These are phyloP conservation scores for Dendrobium nobile DNA, from an alignment of 106 monocot genomes.

Conservation along the genomic window DNA sequence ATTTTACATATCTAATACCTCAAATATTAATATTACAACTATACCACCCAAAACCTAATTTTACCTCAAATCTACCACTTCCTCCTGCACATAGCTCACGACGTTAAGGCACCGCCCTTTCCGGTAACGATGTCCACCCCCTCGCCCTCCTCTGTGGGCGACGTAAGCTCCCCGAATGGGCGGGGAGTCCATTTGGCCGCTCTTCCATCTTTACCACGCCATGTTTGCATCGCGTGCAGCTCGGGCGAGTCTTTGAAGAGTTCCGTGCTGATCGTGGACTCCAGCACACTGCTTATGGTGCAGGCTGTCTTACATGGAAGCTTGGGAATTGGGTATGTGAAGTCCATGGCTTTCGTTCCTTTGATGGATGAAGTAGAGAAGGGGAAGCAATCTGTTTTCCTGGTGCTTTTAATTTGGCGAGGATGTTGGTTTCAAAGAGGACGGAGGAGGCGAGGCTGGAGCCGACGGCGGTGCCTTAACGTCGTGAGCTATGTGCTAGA, in stretches of 20 bases:
- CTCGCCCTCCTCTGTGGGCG: constrained; percentile 36
- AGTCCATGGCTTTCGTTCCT: constrained; percentile 29
- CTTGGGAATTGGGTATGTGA: constrained; percentile 28
- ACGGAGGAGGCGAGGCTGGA: no score
- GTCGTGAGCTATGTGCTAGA: no score
- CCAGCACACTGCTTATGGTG: constrained; percentile 37
- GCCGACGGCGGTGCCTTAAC: no score
- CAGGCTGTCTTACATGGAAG: constrained; percentile 42
- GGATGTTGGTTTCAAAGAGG: no score
- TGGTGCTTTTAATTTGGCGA: constrained; percentile 31
- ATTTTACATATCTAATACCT: no score
- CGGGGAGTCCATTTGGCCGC: constrained; percentile 30
- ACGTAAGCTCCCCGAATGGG: constrained; percentile 58
- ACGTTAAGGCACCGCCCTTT: constrained; percentile 1
- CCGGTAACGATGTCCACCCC: constrained; percentile 5
- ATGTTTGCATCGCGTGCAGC: constrained; percentile 40
- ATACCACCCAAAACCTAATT: no score
- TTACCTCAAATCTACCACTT: no score
- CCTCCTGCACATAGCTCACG: no score
- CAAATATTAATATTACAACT: no score
- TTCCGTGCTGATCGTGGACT: constrained; percentile 60
- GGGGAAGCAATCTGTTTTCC: constrained; percentile 21
- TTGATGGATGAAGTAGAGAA: constrained; percentile 8
- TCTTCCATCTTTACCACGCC: constrained; percentile 28
- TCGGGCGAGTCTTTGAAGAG: constrained; percentile 17